Percentiles rank a stretch among this genome's conserved stretches.
phyloP scores from a whole-genome alignment of 192 early-diverging fungal species.

The Entrophospora sp. region DNA sequence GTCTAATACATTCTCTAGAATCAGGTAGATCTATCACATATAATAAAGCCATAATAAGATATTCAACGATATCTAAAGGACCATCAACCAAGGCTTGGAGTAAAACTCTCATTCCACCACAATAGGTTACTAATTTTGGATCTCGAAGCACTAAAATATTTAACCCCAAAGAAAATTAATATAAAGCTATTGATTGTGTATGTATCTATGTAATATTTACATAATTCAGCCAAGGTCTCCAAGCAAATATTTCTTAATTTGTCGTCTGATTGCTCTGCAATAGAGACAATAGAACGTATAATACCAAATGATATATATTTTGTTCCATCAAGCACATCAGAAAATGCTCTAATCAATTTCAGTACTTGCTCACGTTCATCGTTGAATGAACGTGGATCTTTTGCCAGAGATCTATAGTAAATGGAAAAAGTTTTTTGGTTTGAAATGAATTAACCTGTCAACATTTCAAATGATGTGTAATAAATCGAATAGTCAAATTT shows the following conservation, averaged over 20 bases:
- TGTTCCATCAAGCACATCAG: constrained; percentile 56
- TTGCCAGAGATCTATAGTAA: constrained; percentile 33
- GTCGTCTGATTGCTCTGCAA: constrained; percentile 74
- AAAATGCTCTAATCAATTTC: constrained; percentile 59
- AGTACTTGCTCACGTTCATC: constrained; percentile 72
- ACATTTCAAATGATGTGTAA: too few relatives aligned
- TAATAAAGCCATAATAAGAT: constrained; percentile 54
- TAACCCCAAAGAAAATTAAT: not conserved
- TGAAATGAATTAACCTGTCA: not conserved
- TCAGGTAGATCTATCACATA: constrained; percentile 65
- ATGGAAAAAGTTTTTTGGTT: not conserved
- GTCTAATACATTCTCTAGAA: constrained; percentile 55
- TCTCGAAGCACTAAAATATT: constrained; percentile 45
- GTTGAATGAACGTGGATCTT: constrained; percentile 54
- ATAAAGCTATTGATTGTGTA: not conserved
- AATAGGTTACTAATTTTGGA: constrained; percentile 44
- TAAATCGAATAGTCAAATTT: too few relatives aligned
- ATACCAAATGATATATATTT: constrained; percentile 51
- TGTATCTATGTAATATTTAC: constrained; percentile 22
- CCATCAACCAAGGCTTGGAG: constrained; percentile 59
- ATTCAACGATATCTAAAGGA: constrained; percentile 46
- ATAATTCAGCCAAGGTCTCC: constrained; percentile 71
- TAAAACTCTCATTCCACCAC: constrained; percentile 62
- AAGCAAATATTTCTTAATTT: constrained; percentile 62
- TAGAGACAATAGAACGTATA: constrained; percentile 61